phyloP scores from a whole-genome alignment of 805 yeast species.

The Sugiyamaella chiloensis region DNA sequence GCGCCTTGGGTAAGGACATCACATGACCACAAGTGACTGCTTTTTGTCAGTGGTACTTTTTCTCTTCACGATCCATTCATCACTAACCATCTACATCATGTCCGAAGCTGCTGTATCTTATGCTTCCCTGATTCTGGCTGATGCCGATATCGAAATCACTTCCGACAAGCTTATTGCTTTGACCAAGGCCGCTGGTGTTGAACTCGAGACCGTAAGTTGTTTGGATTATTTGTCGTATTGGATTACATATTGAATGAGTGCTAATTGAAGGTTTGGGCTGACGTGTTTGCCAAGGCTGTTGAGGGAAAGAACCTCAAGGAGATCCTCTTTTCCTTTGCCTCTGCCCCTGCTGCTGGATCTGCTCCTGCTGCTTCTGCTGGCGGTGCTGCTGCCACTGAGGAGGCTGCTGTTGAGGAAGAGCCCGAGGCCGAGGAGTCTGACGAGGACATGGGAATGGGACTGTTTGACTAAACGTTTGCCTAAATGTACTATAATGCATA shows the following conservation, averaged over 20 bases:
- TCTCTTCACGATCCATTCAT: neutral
- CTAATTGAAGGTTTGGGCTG: conserved; percentile 63
- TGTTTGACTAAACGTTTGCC: conserved; percentile 72
- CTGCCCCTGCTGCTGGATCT: conserved; percentile 71
- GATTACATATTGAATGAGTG: neutral
- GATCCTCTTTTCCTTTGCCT: conserved; percentile 62
- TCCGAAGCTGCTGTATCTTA: conserved; percentile 82
- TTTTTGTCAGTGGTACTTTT: neutral
- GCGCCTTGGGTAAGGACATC: neutral
- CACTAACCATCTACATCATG: conserved; percentile 2
- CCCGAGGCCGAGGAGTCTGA: conserved; percentile 52
- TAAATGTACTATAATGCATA: conserved; percentile 8
- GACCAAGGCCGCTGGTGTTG: conserved; percentile 80
- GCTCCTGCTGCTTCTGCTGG: conserved; percentile 59
- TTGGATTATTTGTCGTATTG: neutral
- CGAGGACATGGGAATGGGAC: conserved; percentile 93
- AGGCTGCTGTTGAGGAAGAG: conserved; percentile 53
- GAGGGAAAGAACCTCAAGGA: conserved; percentile 85
- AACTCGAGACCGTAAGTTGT: conserved; percentile 51
- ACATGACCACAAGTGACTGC: conserved; percentile 5
- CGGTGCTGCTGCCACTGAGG: conserved; percentile 62
- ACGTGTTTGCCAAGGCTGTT: conserved; percentile 84
- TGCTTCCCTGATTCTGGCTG: conserved; percentile 98
- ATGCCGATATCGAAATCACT: conserved; percentile 91
- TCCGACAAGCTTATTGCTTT: conserved; percentile 77